Evolutionary conservation across 1,284 basidiomycete species (phyloP), one percentile per base, ranked within the genome.

Genomic region (Phellinidium pouzarii): DNA sequence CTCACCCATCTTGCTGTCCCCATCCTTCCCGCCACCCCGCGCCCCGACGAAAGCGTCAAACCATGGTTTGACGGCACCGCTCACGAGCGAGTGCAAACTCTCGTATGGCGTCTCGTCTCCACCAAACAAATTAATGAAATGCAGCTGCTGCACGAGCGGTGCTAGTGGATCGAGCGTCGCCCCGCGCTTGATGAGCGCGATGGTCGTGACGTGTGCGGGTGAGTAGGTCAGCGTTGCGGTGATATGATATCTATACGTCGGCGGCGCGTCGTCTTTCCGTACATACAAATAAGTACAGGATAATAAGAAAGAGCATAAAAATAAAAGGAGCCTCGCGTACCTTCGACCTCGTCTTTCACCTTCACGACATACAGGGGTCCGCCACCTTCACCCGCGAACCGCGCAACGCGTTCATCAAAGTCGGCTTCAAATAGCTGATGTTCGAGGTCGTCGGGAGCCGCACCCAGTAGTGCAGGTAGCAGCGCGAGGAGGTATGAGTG

Each of bases 11-110:
- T 94, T 91, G 46, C 79, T 80, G 62, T 89, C 89, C 8, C 77
- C 79, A 55, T 92, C 91, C 66, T 92, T 92, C 29, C 78, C 81
- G 50, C 78, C 76, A n/a, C 80, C 80, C 40, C 83, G 73, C 14
- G 82, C 72, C 2, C 87, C 87, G 26, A 97, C 92, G 62, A 96
- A 98, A 11, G 94, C 94, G 68, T 98, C 94, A 63, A 99, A 98
- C 87, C 93, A 98, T 0, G 95, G 94, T 58, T 97, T 94, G 45
- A 98, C 93, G 63, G 93, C 95, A 59, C 84, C 87, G 64, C 95
- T 96, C 9, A 99, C 93, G 23, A 99, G 81, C n/a, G 91, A 91
- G 67, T 98, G 94, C 17, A 99, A 71, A 64, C 91, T 91, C 67
- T 98, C 95, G 64, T 98, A 99, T 0, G 95, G 94, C 1, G 91